Evolutionary conservation across 179 eudicot genomes (phyloP).

Genomic region (Patellifolia procumbens): DNA sequence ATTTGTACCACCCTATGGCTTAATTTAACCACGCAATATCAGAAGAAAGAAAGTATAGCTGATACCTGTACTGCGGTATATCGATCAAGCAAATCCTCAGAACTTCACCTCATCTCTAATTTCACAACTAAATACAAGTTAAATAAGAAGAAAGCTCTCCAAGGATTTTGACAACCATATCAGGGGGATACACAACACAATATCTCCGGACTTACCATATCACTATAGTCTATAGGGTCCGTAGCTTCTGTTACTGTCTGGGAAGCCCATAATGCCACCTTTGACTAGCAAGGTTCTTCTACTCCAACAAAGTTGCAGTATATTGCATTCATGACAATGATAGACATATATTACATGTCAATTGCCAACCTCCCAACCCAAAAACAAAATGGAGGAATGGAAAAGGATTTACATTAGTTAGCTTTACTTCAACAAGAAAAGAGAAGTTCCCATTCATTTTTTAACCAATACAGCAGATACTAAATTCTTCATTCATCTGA

Average conservation of each 20-base stretch:
- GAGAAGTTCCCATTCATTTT: not conserved
- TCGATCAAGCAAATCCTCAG: no score
- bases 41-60: no score
- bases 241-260: conserved; percentile 33
- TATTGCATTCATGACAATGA: conserved; percentile 37
- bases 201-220: conserved; percentile 30
- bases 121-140: no score
- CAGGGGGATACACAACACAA: conserved; percentile 46
- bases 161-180: conserved; percentile 29
- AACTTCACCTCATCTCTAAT: no score
- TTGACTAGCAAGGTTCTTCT: conserved; percentile 36
- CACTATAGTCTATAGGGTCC: no score
- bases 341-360: conserved; percentile 13
- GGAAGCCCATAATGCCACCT: conserved; percentile 38
- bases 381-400: not conserved
- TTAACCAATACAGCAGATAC: not conserved
- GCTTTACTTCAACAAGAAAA: not conserved
- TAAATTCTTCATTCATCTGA: not conserved
- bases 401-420: not conserved
- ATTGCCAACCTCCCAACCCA: not conserved
- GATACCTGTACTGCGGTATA: no score
- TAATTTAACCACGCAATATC: no score
- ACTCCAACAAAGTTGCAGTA: conserved; percentile 29
- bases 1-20: no score
- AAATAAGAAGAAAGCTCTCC: not conserved